phyloP scores from a whole-genome alignment of 2,329 filamentous ascomycete genomes.

The Pyricularia grisea region DNA sequence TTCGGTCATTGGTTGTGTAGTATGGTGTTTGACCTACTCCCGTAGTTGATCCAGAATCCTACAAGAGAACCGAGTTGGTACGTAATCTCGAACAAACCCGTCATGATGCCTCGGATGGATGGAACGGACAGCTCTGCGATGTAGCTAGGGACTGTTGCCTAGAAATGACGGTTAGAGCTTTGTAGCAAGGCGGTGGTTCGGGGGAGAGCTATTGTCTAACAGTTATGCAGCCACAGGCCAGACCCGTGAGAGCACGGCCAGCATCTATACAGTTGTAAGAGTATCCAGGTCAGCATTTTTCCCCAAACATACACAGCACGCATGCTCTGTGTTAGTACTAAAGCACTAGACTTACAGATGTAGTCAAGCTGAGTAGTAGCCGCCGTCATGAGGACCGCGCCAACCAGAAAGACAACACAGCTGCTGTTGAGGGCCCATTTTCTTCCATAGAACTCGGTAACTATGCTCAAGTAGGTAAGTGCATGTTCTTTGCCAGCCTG shows the following conservation, averaged over 20 bases:
- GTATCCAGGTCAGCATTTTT: not conserved
- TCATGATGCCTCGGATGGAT: constrained; percentile 46
- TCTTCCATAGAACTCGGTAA: constrained; percentile 38
- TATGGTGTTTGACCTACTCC: constrained; percentile 11
- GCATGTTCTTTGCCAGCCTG: not conserved
- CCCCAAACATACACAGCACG: not conserved
- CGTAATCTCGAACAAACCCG: constrained; percentile 41
- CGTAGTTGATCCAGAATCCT: constrained; percentile 42
- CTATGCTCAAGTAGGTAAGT: constrained; percentile 10
- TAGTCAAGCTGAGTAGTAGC: constrained; percentile 29
- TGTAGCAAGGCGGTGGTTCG: not conserved
- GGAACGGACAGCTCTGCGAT: constrained; percentile 53
- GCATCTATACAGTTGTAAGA: constrained; percentile 35
- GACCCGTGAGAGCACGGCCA: constrained; percentile 47
- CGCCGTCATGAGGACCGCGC: constrained; percentile 32
- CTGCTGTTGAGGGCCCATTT: constrained; percentile 38
- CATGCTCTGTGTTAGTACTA: constrained; percentile 23
- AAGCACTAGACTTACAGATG: constrained; percentile 27
- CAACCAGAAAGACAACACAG: constrained; percentile 32
- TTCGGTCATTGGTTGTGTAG: too few species aligned
- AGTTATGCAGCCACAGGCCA: constrained; percentile 46
- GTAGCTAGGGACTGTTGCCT: constrained; percentile 51
- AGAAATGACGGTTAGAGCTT: not conserved
- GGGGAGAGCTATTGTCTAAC: not conserved
- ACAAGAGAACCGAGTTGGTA: constrained; percentile 43